Base-by-base conservation (phyloP, 2,329 filamentous ascomycete species). In the Ascocoryne sarcoides region DNA sequence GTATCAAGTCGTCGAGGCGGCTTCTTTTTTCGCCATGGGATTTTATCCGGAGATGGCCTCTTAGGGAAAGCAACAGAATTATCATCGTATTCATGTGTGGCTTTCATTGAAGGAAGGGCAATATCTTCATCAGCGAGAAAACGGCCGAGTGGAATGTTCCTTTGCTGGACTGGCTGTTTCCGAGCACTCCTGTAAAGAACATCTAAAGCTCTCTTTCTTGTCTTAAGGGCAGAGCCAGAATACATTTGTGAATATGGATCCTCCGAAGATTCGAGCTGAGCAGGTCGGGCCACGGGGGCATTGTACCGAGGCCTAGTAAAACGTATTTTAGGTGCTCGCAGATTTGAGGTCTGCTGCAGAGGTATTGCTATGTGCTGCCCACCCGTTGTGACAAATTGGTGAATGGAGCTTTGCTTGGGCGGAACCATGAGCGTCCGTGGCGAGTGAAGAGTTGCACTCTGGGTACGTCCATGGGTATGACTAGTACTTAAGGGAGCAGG, bases 131-230 rank as follows among this genome's bases (percentile, higher is more conserved):
- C 44, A 28, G 46, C 46, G 39, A 66, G 52, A 43, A 63, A 62
- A 20, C 58, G 58, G 36, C 62, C 62, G 1, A 69, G 54, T 14
- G 60, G 62, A 30, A 62, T 43, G 42, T 62, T 56, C 29, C 41
- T 41, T 7, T 49, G 47, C 15, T 41, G 44, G 17, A 45, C 46
- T 14, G 55, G 60, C 15, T 39, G 49, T 34, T 59, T 63, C 10
- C 57, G 61, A 18, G 57, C 58, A 39, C 57, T 65, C 12, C 23
- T 26, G 54, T 73, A 80, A 17, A 79, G 51, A 17, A 62, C 65
- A 55, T 82, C 77, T 5, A 81, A 60, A 8, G 64, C 59, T 47
- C 62, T 70, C 54, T 80, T 81, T 17, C 63, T 67, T 3, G 62
- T 60, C 37, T 66, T 61, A 45, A 81, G 78, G 8, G 59, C 61